Base-by-base conservation (phyloP, 1,284 basidiomycete species). In the Marasmius sp. region DNA sequence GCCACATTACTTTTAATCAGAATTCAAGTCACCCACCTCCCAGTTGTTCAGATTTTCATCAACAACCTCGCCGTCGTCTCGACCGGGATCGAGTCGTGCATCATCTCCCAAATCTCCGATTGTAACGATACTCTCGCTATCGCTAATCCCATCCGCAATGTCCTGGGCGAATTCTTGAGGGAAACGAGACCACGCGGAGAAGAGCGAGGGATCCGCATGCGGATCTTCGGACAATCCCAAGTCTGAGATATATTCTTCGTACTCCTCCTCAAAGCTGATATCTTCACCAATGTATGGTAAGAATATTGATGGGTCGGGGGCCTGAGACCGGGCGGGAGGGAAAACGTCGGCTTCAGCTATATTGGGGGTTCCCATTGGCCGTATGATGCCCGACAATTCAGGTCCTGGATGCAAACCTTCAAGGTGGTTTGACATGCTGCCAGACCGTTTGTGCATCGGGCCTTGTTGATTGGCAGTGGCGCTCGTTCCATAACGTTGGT, bases 1-100 rank as follows among this genome's bases (percentile, higher is more conserved):
- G 41, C n/a, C 45, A 7, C 7, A 27, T 4, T 48, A 8, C 18
- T 12, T 37, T 33, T 16, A 52, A 36, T 53, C 27, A 11, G 33
- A 36, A 12, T 38, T 20, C 20, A 48, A 48, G 47, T 47, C 41
- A 56, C 89, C 74, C 66, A 94, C 94, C 89, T 95, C 94, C 94
- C 94, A 97, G 65, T 95, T 94, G 69, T 95, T 97, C 67, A 91
- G 76, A 68, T 94, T 92, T 75, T 91, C 90, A 70, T 93, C 88
- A 18, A 85, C 81, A 43, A 81, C 78, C 59, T 87, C 85, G 49
- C 80, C 78, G 61, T 88, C 87, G 65, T 88, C 87, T 64, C 82
- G 79, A 61, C 79, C 79, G 16, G 78, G 70, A 66, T 91, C 87
- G 55, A 93, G 76, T 45, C 91, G 82, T 49, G 86, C 79, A 60